Evolutionary conservation across 495 filamentous ascomycete species (phyloP).

Genomic region (Mycothermus thermophilus): DNA sequence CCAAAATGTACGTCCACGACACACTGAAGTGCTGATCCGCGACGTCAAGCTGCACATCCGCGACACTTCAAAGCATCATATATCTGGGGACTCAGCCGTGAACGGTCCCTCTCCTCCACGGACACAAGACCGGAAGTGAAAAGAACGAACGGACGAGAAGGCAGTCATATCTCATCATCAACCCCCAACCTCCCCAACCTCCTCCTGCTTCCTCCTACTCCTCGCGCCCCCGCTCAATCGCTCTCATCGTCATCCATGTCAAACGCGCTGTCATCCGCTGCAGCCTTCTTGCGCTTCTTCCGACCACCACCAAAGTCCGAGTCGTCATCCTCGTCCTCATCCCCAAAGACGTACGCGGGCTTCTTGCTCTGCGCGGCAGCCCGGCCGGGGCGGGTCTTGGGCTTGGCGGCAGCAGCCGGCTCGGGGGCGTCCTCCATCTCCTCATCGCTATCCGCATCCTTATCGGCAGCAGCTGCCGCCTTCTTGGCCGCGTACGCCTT

Average conservation of each 20-base stretch:
- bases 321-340: conserved; percentile 26
- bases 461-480: conserved; percentile 40
- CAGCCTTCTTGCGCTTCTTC: neutral
- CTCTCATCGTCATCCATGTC: conserved; percentile 17
- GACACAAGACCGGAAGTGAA: too few relatives aligned
- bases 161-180: too few relatives aligned
- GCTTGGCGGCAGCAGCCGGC: conserved; percentile 27
- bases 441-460: conserved; percentile 31
- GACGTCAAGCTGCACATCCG: too few relatives aligned
- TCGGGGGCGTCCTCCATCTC: conserved; percentile 23
- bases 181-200: too few relatives aligned
- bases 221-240: conserved; percentile 2
- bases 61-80: too few relatives aligned
- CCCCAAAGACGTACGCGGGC: conserved; percentile 27
- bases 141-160: too few relatives aligned
- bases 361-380: conserved; percentile 31
- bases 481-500: conserved; percentile 69
- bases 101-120: too few relatives aligned
- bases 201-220: too few relatives aligned
- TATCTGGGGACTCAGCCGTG: too few relatives aligned
- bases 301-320: neutral
- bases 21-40: too few relatives aligned
- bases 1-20: too few relatives aligned
- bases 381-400: conserved; percentile 32
- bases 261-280: conserved; percentile 9